Percentiles rank a stretch among this genome's conserved stretches.
Evolutionary conservation across 1,284 basidiomycete genomes (phyloP).

Genomic region (Ustilago sp.): DNA sequence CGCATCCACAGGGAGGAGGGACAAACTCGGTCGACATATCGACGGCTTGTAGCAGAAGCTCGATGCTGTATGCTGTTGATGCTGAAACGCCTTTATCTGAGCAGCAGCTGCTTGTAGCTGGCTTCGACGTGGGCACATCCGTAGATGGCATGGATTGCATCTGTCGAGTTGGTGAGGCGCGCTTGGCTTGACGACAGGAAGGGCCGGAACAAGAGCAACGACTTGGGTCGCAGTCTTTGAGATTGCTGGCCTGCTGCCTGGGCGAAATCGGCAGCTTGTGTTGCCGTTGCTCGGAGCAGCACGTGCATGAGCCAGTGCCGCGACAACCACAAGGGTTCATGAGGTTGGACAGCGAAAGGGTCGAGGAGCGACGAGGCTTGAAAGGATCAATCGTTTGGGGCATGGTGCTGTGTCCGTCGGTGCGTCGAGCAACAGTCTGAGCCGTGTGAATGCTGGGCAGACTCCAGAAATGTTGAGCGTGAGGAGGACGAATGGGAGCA

Average conservation of each 20-base stretch:
- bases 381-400: not conserved
- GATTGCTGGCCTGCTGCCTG: not conserved
- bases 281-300: constrained; percentile 38
- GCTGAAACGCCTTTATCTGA: constrained; percentile 18
- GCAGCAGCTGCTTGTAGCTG: constrained; percentile 22
- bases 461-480: constrained; percentile 29
- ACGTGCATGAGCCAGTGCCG: constrained; percentile 38
- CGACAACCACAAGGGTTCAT: constrained; percentile 62
- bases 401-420: not conserved
- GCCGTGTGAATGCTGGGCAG: constrained; percentile 39
- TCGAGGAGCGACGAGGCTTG: constrained; percentile 23
- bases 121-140: not conserved
- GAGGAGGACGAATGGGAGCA: constrained; percentile 25
- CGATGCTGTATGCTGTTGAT: constrained; percentile 40
- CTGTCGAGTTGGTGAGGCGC: not conserved
- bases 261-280: constrained; percentile 14
- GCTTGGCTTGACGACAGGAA: constrained; percentile 11
- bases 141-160: not conserved
- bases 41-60: constrained; percentile 47
- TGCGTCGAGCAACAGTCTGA: not conserved
- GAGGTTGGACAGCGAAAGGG: constrained; percentile 55
- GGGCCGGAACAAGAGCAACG: constrained; percentile 24
- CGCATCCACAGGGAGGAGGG: constrained; percentile 47
- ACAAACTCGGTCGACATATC: constrained; percentile 54
- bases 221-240: constrained; percentile 15